phyloP scores from a whole-genome alignment of 176 grass and related monocot species.

The Triticum turgidum region DNA sequence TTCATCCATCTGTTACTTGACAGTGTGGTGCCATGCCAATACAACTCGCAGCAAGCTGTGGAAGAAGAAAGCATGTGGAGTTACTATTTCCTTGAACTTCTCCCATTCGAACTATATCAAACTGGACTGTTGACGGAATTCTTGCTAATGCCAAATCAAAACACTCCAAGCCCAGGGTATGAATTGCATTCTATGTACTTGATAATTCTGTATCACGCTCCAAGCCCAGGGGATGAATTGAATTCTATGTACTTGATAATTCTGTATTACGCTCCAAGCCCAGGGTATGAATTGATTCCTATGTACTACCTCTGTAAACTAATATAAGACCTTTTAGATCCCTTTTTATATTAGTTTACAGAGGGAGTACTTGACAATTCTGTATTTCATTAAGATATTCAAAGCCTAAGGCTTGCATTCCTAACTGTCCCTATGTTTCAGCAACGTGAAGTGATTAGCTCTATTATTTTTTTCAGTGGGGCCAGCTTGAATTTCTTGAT shows the following conservation, averaged over 20 bases:
- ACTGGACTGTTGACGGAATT: conserved; percentile 35
- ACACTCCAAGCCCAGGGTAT: conserved; percentile 22
- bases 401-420: background rate
- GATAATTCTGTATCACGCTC: too few relatives aligned
- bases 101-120: conserved; percentile 19
- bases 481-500: conserved; percentile 12
- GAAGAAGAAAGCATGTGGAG: conserved; percentile 37
- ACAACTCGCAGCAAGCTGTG: conserved; percentile 30
- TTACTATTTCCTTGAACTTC: conserved; percentile 33
- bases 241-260: background rate
- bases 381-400: background rate
- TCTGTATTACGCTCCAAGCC: conserved; percentile 14
- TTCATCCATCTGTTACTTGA: conserved; percentile 9
- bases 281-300: conserved; percentile 26
- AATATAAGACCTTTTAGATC: too few relatives aligned
- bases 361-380: background rate
- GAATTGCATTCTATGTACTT: background rate
- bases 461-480: background rate
- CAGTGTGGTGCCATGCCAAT: conserved; percentile 34
- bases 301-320: background rate
- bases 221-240: conserved; percentile 12
- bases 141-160: conserved; percentile 16
- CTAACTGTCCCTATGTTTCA: background rate
- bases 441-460: background rate
- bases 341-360: too few relatives aligned